Evolutionary conservation across 176 grass and related monocot species (phyloP), one percentile per base, ranked within the genome.

Genomic region (Panicum miliaceum): DNA sequence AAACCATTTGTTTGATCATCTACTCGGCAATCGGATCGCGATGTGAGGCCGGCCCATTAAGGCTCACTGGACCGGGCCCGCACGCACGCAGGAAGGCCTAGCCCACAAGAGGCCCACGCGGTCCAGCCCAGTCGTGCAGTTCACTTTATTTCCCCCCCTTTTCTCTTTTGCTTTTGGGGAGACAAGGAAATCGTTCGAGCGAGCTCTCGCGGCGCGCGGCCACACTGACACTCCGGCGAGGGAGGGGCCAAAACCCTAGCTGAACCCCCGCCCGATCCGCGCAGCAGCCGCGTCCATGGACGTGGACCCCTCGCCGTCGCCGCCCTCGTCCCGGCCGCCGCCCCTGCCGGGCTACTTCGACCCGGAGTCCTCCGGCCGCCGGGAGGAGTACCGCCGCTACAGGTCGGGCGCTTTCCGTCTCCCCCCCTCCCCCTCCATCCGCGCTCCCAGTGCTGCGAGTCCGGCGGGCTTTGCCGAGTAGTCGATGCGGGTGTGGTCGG

Each of bases 381-480:
- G 96, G 68, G 91, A 95, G 88, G 89, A 89, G 67, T 98, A 90
- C 88, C 96, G 93, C 57, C 96, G 91, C 36, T 98, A 95, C 83
- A 91, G 95, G 95, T 97, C 27, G 64, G 59, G 12, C 8, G 32
- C 3, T 7, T 53, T 4, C 15, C 22, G 1, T 29, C 40, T 19
- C 0, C 26, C 27, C n/a, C 26, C 8, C 19, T 22, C 42, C 41
- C 18, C 36, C 48, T 23, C 29, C 6, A 11, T n/a, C 51, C 63
- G 23, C 68, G 68, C 20, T 27, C 43, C 5, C 13, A 7, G 26
- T 56, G 81, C 81, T 3, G 81, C 64, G 56, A 10, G 59, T 2
- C 3, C 4, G 41, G 3, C 36, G 14, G 2, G 38, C 32, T 36
- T 22, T 13, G 48, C 38, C 0, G 50, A 22, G 22, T 50, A 0